A percentile compares a stretch with the other conserved stretches of the same genome.
Evolutionary conservation across 805 yeast species (phyloP).

Genomic region (Candida hispaniensis): DNA sequence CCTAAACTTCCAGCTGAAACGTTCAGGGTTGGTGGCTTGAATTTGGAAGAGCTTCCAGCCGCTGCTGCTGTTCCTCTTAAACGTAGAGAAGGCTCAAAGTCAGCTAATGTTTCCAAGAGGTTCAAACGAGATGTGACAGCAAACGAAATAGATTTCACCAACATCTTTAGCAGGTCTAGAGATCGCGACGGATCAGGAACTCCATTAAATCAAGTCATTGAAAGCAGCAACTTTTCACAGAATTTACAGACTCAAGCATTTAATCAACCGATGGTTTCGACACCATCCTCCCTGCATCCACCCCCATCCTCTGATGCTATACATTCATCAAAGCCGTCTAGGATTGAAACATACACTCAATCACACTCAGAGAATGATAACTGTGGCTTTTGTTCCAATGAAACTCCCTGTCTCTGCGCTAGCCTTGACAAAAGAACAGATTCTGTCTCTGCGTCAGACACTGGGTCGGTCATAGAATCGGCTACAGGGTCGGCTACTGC

Average conservation of each 20-base stretch:
- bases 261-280: no score
- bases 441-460: not conserved
- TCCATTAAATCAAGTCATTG: no score
- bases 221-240: no score
- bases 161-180: conserved; percentile 12
- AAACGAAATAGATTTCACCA: conserved; percentile 15
- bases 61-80: conserved; percentile 54
- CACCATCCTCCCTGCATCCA: no score
- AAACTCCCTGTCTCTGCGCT: conserved; percentile 79
- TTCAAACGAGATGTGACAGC: conserved; percentile 18
- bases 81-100: conserved; percentile 21
- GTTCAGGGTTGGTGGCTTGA: conserved; percentile 3
- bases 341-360: no score
- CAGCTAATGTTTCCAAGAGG: conserved; percentile 10
- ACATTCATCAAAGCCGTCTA: no score
- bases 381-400: conserved; percentile 91
- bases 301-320: no score
- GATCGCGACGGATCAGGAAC: no score
- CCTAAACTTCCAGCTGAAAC: conserved; percentile 4
- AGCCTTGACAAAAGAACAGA: conserved; percentile 26
- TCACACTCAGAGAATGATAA: no score
- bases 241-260: no score
- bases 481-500: conserved; percentile 1
- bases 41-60: conserved; percentile 42
- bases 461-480: conserved; percentile 4